Conservation (phyloP, 2,329 filamentous ascomycete genomes). For the Metarhizium guizhouense region DNA sequence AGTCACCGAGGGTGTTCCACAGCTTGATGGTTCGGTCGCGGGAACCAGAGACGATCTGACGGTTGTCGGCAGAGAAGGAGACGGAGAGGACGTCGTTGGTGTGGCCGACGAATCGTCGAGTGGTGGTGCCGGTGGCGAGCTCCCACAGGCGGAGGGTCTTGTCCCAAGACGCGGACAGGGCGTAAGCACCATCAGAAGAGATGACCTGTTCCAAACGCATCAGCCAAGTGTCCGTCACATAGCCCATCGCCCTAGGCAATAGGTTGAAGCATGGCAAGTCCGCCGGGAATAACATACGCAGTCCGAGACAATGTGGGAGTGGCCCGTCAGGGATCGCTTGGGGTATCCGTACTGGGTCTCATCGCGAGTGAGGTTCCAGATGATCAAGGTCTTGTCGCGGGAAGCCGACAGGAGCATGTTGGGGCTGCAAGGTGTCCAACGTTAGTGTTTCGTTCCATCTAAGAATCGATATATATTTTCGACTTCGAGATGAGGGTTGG, state of each 20-base stretch:
- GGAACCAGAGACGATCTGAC: constrained; percentile 98
- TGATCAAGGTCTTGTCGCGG: constrained; percentile 98
- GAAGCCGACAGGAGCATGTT: constrained; percentile 99
- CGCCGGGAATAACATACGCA: constrained; percentile 62
- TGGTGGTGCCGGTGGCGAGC: constrained; percentile 93
- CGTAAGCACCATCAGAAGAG: constrained; percentile 98
- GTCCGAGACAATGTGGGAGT: constrained; percentile 99
- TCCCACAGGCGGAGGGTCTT: constrained; percentile 99
- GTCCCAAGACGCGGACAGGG: constrained; percentile 98
- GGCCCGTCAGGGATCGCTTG: constrained; percentile 96
- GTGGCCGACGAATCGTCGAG: constrained; percentile 97
- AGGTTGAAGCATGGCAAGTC: not conserved
- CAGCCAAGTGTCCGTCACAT: constrained; percentile 11
- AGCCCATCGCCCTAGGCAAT: not conserved
- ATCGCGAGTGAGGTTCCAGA: constrained; percentile 99
- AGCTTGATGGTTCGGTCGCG: constrained; percentile 99
- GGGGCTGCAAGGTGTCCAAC: constrained; percentile 48
- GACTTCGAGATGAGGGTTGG: not conserved
- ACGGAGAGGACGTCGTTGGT: constrained; percentile 99
- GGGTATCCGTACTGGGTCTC: constrained; percentile 97
- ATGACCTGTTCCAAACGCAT: constrained; percentile 59
- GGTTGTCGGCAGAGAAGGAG: constrained; percentile 99
- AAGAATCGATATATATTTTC: not conserved
- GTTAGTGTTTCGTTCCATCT: constrained; percentile 11
- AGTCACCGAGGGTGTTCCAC: constrained; percentile 99